Evolutionary conservation across 176 grass and related monocot genomes (phyloP).

Genomic region (Dactylis glomerata): DNA sequence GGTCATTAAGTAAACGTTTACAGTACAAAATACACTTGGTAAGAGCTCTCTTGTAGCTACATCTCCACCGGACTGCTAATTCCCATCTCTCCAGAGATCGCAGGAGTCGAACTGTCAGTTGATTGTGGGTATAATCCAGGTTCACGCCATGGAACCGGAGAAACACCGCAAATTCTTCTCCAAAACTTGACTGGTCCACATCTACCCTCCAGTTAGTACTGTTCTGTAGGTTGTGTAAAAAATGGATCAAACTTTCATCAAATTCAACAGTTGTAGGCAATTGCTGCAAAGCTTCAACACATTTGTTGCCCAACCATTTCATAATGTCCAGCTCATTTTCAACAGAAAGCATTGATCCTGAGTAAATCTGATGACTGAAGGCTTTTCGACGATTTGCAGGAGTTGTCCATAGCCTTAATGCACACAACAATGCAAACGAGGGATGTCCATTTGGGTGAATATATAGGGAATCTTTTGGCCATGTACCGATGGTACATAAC

Average conservation of each 20-base stretch:
- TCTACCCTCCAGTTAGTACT: constrained; percentile 30
- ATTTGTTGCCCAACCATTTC: constrained; percentile 69
- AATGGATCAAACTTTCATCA: constrained; percentile 46
- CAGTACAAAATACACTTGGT: constrained; percentile 61
- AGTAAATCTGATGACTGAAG: constrained; percentile 49
- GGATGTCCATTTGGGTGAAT: constrained; percentile 73
- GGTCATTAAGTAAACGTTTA: constrained; percentile 39
- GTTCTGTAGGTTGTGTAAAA: constrained; percentile 44
- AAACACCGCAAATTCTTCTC: constrained; percentile 44
- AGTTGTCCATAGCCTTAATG: constrained; percentile 59
- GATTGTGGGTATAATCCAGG: constrained; percentile 31
- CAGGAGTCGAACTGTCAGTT: constrained; percentile 32
- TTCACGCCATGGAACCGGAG: constrained; percentile 38
- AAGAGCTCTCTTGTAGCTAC: constrained; percentile 61
- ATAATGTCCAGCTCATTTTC: constrained; percentile 75
- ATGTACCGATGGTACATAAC: constrained; percentile 44
- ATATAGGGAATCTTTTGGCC: constrained; percentile 67
- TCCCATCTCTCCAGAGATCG: constrained; percentile 74
- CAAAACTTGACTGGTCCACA: constrained; percentile 15
- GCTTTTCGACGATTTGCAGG: constrained; percentile 44
- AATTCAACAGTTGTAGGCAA: constrained; percentile 49
- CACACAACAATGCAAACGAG: constrained; percentile 73
- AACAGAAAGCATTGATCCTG: constrained; percentile 60
- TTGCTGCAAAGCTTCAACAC: constrained; percentile 46
- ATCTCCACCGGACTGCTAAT: constrained; percentile 82